Evolutionary conservation across 805 yeast species (phyloP).

Genomic region (Candida coquimbonensis): DNA sequence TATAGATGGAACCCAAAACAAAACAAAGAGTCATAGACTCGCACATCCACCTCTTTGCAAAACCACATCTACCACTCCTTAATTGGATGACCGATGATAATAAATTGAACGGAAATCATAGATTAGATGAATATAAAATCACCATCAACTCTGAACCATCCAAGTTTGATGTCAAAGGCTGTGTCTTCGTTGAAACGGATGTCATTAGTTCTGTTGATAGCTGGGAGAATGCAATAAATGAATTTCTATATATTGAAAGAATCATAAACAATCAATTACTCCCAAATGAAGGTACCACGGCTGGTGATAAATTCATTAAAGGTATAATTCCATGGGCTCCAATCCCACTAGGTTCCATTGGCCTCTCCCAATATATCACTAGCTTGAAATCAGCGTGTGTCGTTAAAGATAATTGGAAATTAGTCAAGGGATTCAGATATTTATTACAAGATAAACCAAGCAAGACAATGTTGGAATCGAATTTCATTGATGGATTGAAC

Average conservation of each 20-base stretch:
- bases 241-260: conserved; percentile 10
- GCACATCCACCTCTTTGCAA: conserved; percentile 16
- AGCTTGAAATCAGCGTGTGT: conserved; percentile 15
- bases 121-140: conserved; percentile 8
- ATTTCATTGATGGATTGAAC: conserved; percentile 28
- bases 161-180: conserved; percentile 5
- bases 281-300: conserved; percentile 2
- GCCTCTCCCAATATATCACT: conserved; percentile 11
- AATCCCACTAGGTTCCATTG: conserved; percentile 26
- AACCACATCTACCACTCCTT: conserved; percentile 7
- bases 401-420: conserved; percentile 6
- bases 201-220: conserved; percentile 8
- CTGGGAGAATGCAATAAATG: conserved; percentile 13
- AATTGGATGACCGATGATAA: conserved; percentile 13
- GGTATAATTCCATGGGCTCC: conserved; percentile 43
- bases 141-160: not conserved
- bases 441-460: conserved; percentile 37
- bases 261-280: conserved; percentile 2
- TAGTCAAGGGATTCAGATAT: conserved; percentile 35
- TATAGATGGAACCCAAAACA: not conserved
- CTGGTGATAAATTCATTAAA: conserved; percentile 8
- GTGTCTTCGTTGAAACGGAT: conserved; percentile 14
- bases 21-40: conserved; percentile 12
- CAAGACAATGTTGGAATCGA: conserved; percentile 25
- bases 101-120: conserved; percentile 7